Percentiles rank a stretch among this genome's conserved stretches.
phyloP scores from a whole-genome alignment of 1,139 yeast species.

The Candida sanyaensis region DNA sequence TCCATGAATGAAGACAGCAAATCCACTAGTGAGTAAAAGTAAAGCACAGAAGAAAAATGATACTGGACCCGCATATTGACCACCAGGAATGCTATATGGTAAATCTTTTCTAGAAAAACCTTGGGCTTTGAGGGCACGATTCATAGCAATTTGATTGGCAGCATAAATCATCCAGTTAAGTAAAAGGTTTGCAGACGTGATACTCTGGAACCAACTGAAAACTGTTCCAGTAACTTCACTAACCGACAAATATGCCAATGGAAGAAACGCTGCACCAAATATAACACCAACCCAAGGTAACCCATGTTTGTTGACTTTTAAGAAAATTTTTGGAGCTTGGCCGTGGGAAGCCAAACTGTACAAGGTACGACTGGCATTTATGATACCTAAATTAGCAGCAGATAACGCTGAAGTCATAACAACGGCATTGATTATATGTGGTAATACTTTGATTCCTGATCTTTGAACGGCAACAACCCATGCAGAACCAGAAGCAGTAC shows the following conservation, averaged over 20 bases:
- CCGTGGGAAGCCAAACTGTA: slow-evolving; percentile 49
- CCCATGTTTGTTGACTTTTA: slow-evolving; percentile 33
- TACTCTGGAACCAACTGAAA: slow-evolving; percentile 29
- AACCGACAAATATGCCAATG: slow-evolving; percentile 29
- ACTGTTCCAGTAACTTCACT: slow-evolving; percentile 23
- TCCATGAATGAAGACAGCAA: slow-evolving; percentile 36
- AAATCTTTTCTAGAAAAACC: slow-evolving; percentile 35
- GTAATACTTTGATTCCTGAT: slow-evolving; percentile 51
- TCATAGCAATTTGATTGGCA: slow-evolving; percentile 31
- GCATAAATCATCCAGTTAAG: slow-evolving; percentile 31
- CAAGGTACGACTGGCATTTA: slow-evolving; percentile 44
- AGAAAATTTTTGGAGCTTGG: slow-evolving; percentile 42
- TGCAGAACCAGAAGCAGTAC: slow-evolving; percentile 55
- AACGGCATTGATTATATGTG: slow-evolving; percentile 52
- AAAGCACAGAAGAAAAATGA: slow-evolving; percentile 33
- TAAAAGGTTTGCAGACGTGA: slow-evolving; percentile 25
- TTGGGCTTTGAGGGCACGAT: slow-evolving; percentile 38
- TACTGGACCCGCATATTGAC: slow-evolving; percentile 33
- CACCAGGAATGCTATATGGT: slow-evolving; percentile 32
- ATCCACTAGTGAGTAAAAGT: slow-evolving; percentile 43
- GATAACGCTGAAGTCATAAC: slow-evolving; percentile 55
- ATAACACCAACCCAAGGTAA: slow-evolving; percentile 27
- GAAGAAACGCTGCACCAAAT: slow-evolving; percentile 25
- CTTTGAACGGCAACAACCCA: slow-evolving; percentile 54
- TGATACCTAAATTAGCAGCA: slow-evolving; percentile 48